Base-by-base conservation (phyloP, 345 rosid genomes). In the Garcia nutans region DNA sequence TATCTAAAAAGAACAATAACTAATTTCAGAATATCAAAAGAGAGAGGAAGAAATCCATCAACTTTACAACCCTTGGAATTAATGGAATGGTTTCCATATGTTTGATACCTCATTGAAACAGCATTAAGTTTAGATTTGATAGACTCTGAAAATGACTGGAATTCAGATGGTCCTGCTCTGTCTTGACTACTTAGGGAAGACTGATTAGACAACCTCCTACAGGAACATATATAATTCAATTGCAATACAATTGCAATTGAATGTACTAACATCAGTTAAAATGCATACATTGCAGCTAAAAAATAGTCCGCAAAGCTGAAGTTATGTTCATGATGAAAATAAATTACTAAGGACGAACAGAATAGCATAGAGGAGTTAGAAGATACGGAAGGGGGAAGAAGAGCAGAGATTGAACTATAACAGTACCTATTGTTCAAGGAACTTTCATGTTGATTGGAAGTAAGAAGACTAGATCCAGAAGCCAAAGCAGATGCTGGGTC, bases 101-200 rank as follows among this genome's bases (percentile, higher is more conserved):
- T 70, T 45, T 8, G 8, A 55, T 81, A 93, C 99, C 97, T 91
- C 37, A 74, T 81, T 73, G 99, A 96, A 73, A 90, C 90, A 47
- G 96, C 89, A 80, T 80, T 89, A 66, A 93, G 76, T 56, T 92
- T 84, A 45, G 97, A 91, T 82, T 90, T 93, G 8, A 93, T 67
- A 64, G 97, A 87, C 49, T 96, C 99, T 33, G 98, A 93, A 85
- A 96, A 90, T 26, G 97, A 89, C 54, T 89, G 99, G 52, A 86
- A 77, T 33, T 93, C 98, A 0, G 99, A 96, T 71, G 96, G 93
- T 70, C 98, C 97, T 22, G 91, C 98, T 84, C 86, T 86, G 63
- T 93, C 96, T 81, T 92, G 96, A 84, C 74, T 84, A 77, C 74
- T 87, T 65, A 87, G 86, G 54, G 93, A 86, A 80, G 89, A 84